phyloP scores from a whole-genome alignment of 352 stramenopile species.

The Peronospora farinosa region DNA sequence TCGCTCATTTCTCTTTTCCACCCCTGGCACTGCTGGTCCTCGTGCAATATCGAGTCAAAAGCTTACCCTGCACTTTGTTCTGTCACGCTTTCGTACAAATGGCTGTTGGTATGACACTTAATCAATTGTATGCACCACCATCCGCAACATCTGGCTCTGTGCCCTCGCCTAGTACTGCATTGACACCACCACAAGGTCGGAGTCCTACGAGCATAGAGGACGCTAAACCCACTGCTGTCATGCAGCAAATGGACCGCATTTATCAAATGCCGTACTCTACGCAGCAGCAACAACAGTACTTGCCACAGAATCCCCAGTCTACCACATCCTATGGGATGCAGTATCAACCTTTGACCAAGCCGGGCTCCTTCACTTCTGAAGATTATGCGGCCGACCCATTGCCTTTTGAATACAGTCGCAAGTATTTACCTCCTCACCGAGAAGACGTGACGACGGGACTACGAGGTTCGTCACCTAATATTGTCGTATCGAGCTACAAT shows the following conservation, averaged over 20 bases:
- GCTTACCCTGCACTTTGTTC: slow-evolving; percentile 10
- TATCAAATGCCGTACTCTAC: slow-evolving; percentile 30
- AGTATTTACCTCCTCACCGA: slow-evolving; percentile 28
- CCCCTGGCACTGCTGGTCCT: neutral
- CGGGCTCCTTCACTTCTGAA: slow-evolving; percentile 30
- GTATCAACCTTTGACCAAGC: slow-evolving; percentile 22
- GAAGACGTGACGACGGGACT: slow-evolving; percentile 12
- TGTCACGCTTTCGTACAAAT: slow-evolving; percentile 19
- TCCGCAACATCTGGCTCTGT: slow-evolving; percentile 18
- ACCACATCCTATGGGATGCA: slow-evolving; percentile 12
- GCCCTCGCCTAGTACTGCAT: neutral
- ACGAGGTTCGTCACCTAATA: slow-evolving; percentile 1
- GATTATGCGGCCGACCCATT: slow-evolving; percentile 75
- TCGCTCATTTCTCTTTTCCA: slow-evolving; percentile 24
- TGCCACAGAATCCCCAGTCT: slow-evolving; percentile 15
- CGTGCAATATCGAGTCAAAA: neutral
- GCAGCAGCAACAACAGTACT: slow-evolving; percentile 13
- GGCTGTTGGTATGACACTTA: slow-evolving; percentile 65
- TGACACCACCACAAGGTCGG: slow-evolving; percentile 25
- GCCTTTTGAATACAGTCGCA: slow-evolving; percentile 69
- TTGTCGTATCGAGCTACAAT: slow-evolving; percentile 24
- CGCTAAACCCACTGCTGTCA: slow-evolving; percentile 6
- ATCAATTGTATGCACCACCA: slow-evolving; percentile 58
- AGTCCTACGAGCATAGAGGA: slow-evolving; percentile 21
- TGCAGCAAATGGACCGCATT: slow-evolving; percentile 21